Evolutionary conservation across 164 flowering plant species (phyloP).

Genomic region (Nelumbo lutea): DNA sequence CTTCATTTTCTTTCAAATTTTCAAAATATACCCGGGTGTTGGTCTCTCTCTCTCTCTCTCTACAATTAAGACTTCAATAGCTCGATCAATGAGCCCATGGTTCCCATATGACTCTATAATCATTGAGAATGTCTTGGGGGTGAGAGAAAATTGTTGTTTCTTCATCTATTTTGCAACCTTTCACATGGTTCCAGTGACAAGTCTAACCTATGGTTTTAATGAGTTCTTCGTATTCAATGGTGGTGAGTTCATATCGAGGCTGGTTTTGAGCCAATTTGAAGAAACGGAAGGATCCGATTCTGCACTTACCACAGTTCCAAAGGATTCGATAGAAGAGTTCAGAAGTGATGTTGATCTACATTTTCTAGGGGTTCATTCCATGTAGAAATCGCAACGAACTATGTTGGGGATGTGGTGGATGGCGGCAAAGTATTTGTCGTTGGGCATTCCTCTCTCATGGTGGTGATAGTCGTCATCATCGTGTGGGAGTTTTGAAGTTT

Average conservation of each 20-base stretch:
- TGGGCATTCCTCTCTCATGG: slow-evolving; percentile 11
- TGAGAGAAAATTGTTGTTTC: slow-evolving; percentile 22
- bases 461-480: neutral
- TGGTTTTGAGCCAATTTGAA: slow-evolving; percentile 78
- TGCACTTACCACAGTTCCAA: slow-evolving; percentile 44
- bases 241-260: slow-evolving; percentile 55
- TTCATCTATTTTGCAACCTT: slow-evolving; percentile 57
- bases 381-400: slow-evolving; percentile 73
- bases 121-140: slow-evolving; percentile 46
- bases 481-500: slow-evolving; percentile 7
- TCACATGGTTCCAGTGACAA: slow-evolving; percentile 77
- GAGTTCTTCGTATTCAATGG: slow-evolving; percentile 68
- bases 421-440: slow-evolving; percentile 81
- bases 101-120: slow-evolving; percentile 68
- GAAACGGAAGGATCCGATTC: slow-evolving; percentile 68
- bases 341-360: slow-evolving; percentile 47
- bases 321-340: slow-evolving; percentile 86
- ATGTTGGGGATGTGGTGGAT: slow-evolving; percentile 82
- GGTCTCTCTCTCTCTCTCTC: slow-evolving; percentile 8
- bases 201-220: slow-evolving; percentile 52
- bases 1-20: too few species aligned
- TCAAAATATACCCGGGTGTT: too few species aligned
- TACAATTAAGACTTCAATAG: too few species aligned
- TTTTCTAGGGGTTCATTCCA: slow-evolving; percentile 80
- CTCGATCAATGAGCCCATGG: slow-evolving; percentile 49